These are phyloP conservation scores for Aquilaria yunnanensis DNA, from an alignment of 345 rosid genomes.

Conservation along the genomic window DNA sequence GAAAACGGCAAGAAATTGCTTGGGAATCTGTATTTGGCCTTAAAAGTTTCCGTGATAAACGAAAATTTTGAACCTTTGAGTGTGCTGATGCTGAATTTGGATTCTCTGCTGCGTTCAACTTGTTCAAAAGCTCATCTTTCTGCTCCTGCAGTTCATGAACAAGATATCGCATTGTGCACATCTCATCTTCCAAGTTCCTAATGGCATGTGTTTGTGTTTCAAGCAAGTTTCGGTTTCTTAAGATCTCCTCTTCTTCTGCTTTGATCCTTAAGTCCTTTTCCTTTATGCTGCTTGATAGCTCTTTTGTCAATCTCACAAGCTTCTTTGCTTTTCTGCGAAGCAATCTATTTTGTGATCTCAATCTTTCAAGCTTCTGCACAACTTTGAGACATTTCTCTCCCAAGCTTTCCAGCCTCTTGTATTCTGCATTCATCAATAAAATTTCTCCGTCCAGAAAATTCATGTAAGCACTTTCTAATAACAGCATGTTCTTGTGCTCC, in stretches of 20 bases:
- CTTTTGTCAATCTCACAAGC: constrained; percentile 33
- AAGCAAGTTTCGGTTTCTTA: constrained; percentile 19
- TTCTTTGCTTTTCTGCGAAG: constrained; percentile 47
- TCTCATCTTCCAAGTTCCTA: constrained; percentile 36
- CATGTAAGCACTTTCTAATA: constrained; percentile 29
- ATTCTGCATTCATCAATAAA: constrained; percentile 38
- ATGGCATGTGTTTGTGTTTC: constrained; percentile 23
- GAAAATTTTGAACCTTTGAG: constrained; percentile 32
- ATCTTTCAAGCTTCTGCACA: constrained; percentile 28
- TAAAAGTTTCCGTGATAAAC: not conserved
- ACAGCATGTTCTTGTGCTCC: constrained; percentile 42
- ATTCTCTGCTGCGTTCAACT: constrained; percentile 20
- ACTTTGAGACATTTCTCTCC: constrained; percentile 28
- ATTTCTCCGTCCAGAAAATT: constrained; percentile 45
- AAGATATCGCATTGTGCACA: constrained; percentile 22
- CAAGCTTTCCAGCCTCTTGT: constrained; percentile 30
- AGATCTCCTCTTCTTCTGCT: constrained; percentile 31
- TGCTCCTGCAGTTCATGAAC: constrained; percentile 31
- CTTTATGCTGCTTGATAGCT: constrained; percentile 19
- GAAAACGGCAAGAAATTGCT: not conserved
- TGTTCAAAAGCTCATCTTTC: constrained; percentile 26
- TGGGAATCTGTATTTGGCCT: not conserved
- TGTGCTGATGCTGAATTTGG: constrained; percentile 16
- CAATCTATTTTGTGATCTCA: constrained; percentile 34
- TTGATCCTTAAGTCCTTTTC: constrained; percentile 30